These are phyloP conservation scores for Hanseniaspora nectarophila DNA, from an alignment of 805 yeast species.

Conservation along the genomic window DNA sequence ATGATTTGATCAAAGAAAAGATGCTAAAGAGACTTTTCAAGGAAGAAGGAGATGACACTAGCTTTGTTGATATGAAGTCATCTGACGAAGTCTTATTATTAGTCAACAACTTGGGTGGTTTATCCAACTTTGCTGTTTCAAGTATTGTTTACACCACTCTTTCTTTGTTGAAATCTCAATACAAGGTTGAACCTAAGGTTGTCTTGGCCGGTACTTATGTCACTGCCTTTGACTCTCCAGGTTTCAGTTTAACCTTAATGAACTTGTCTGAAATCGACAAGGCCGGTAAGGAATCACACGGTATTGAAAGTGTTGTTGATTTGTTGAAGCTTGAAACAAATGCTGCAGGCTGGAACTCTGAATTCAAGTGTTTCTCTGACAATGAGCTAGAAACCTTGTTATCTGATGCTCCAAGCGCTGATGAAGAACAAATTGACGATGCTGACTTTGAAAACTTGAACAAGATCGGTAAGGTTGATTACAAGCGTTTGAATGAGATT, in stretches of 20 bases:
- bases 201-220: slow-evolving; percentile 67
- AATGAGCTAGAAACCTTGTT: slow-evolving; percentile 26
- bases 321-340: slow-evolving; percentile 60
- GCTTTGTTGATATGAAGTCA: slow-evolving; percentile 53
- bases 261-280: slow-evolving; percentile 47
- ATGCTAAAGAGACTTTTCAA: slow-evolving; percentile 54
- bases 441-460: slow-evolving; percentile 25
- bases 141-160: slow-evolving; percentile 56
- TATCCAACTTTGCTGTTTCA: slow-evolving; percentile 65
- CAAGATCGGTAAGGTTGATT: slow-evolving; percentile 30
- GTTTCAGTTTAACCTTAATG: slow-evolving; percentile 73
- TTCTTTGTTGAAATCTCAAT: slow-evolving; percentile 39
- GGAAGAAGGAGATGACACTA: slow-evolving; percentile 58
- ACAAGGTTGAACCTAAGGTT: slow-evolving; percentile 52
- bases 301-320: slow-evolving; percentile 32
- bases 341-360: slow-evolving; percentile 67
- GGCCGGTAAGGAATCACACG: slow-evolving; percentile 27
- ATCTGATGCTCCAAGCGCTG: background rate
- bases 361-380: slow-evolving; percentile 20
- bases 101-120: slow-evolving; percentile 82
- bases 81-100: slow-evolving; percentile 60
- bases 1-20: slow-evolving; percentile 41
- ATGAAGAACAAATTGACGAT: slow-evolving; percentile 18
- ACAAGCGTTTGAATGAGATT: slow-evolving; percentile 27
- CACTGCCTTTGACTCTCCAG: slow-evolving; percentile 85